Evolutionary conservation across 805 yeast species (phyloP).

Genomic region (Wickerhamomyces xylosicus): DNA sequence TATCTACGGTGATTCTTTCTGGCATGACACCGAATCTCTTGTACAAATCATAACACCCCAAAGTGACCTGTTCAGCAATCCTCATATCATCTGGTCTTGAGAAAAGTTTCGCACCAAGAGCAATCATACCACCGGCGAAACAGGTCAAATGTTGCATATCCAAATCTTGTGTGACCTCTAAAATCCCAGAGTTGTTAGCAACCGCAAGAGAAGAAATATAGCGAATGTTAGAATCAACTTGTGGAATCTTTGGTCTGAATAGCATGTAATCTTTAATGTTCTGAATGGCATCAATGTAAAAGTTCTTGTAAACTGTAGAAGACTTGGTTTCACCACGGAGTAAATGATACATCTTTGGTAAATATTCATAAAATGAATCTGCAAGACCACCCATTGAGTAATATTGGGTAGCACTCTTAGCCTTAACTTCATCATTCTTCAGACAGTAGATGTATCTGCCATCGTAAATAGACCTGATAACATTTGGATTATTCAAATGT

Average conservation of each 20-base stretch:
- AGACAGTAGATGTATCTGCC: conserved; percentile 25
- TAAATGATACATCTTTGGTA: conserved; percentile 36
- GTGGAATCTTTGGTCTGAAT: conserved; percentile 34
- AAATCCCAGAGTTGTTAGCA: conserved; percentile 15
- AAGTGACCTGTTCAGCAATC: conserved; percentile 32
- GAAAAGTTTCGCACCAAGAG: conserved; percentile 34
- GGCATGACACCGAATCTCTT: conserved; percentile 33
- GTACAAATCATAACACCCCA: conserved; percentile 38
- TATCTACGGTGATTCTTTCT: conserved; percentile 25
- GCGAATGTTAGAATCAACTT: conserved; percentile 22
- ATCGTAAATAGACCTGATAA: conserved; percentile 25
- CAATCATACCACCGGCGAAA: conserved; percentile 44
- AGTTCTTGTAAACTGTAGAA: conserved; percentile 15
- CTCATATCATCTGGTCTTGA: conserved; percentile 24
- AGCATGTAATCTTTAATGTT: conserved; percentile 31
- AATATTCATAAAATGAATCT: conserved; percentile 38
- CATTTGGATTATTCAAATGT: conserved; percentile 23
- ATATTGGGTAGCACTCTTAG: conserved; percentile 5
- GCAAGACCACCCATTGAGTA: conserved; percentile 31
- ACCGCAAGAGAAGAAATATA: conserved; percentile 18
- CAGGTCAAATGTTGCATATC: conserved; percentile 41
- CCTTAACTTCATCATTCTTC: conserved; percentile 14
- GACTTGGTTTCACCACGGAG: conserved; percentile 27
- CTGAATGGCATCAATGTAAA: conserved; percentile 26
- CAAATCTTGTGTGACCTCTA: conserved; percentile 15